Base-by-base conservation (phyloP, 768 basidiomycete genomes). In the Leucosporidium creatinivorum region DNA sequence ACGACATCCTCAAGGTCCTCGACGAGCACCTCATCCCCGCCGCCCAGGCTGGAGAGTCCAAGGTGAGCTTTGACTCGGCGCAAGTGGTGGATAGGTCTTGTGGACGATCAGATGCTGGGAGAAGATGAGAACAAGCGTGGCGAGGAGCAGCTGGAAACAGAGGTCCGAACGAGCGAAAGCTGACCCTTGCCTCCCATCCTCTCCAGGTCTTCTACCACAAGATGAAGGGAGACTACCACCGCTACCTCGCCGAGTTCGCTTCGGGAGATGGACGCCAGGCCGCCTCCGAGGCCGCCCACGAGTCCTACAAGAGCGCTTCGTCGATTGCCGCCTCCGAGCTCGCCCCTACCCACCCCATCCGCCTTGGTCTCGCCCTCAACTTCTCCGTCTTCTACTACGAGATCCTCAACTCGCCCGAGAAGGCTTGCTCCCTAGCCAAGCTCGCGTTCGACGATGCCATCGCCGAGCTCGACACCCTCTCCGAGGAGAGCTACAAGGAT, bases 351-450 rank as follows among this genome's bases (percentile, higher is more conserved):
- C 71, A 97, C 82, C 93, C 93, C 69, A 98, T 97, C 81, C 92
- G 93, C 77, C 89, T 98, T 70, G 94, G 94, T 80, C 89, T 98
- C 61, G 93, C 93, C 57, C 85, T 98, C 78, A 98, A 98, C 86
- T 97, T 97, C 85, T 94, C 91, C 62, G 93, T 98, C 62, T 97
- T 98, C 85, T 97, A 97, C 85, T 96, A 96, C 82, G 93, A 97
- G 81, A 94, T 97, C 79, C 87, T 96, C 80, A 96, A 94, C 86
- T 89, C 88, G 80, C 93, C 94, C 74, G 93, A 96, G 80, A 90
- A 92, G 80, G 94, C 94, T 62, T 96, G 93, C 83, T 91, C 93
- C 78, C 88, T 96, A 73, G 93, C 93, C 79, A 97, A 98, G 83
- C 91, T 94, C 80, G 92, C 75, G 50, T 75, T 75, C 63, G 75